A percentile compares a stretch with the other conserved stretches of the same genome.
phyloP scores from a whole-genome alignment of 306 rosid species.

The Hylodesmum podocarpum region DNA sequence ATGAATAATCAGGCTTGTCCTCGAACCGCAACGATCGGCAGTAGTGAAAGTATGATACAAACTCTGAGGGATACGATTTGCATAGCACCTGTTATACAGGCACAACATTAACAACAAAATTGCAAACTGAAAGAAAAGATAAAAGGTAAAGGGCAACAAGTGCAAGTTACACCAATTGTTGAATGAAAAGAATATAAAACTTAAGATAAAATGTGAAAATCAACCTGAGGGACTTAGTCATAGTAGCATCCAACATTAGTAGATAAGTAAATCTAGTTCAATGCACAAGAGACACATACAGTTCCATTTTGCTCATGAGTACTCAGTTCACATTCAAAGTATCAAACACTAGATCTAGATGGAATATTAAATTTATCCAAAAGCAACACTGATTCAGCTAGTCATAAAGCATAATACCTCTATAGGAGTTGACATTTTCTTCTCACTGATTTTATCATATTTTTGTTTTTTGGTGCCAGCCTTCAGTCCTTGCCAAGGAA shows the following conservation, averaged over 20 bases:
- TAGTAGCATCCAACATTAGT: background rate
- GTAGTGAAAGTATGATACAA: constrained; percentile 91
- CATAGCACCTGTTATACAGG: constrained; percentile 74
- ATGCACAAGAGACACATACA: background rate
- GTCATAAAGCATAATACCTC: constrained; percentile 60
- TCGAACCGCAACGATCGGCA: constrained; percentile 94
- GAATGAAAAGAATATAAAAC: background rate
- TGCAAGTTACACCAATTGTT: constrained; percentile 9
- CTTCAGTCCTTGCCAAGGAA: constrained; percentile 99
- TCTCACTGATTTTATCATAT: constrained; percentile 95
- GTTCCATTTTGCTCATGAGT: background rate
- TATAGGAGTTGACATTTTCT: constrained; percentile 87
- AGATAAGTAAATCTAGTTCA: constrained; percentile 5
- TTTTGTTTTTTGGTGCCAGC: constrained; percentile 98
- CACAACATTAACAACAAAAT: constrained; percentile 30
- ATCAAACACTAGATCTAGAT: constrained; percentile 6
- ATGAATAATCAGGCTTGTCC: constrained; percentile 98
- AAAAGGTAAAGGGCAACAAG: background rate
- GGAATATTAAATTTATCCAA: constrained; percentile 18
- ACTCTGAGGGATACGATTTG: constrained; percentile 91
- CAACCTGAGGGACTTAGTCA: background rate
- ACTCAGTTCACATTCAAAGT: constrained; percentile 7
- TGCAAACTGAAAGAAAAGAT: background rate
- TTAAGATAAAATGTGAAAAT: background rate
- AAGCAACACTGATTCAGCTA: constrained; percentile 12